phyloP scores from a whole-genome alignment of 768 basidiomycete species.

The Boletus fagicola region DNA sequence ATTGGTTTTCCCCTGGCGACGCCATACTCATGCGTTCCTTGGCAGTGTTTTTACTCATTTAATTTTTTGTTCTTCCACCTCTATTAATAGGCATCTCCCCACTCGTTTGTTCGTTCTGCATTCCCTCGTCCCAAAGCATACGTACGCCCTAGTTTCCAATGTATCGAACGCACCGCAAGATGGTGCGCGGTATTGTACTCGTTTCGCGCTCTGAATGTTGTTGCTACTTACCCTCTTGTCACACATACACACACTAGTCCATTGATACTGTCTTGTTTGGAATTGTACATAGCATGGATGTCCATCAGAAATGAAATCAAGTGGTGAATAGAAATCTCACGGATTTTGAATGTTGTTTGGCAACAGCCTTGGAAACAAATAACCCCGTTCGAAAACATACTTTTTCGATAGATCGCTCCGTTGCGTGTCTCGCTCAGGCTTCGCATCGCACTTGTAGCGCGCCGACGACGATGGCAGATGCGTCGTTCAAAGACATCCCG shows the following conservation, averaged over 20 bases:
- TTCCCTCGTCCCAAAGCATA: conserved; percentile 1
- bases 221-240: conserved; percentile 15
- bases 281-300: conserved; percentile 14
- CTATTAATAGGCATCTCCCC: conserved; percentile 12
- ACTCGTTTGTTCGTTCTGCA: conserved; percentile 9
- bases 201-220: not conserved
- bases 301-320: conserved; percentile 5
- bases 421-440: not conserved
- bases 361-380: conserved; percentile 21
- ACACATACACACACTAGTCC: conserved; percentile 12
- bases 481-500: conserved; percentile 88
- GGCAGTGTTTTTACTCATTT: conserved; percentile 15
- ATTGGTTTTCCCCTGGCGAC: not conserved
- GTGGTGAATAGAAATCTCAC: conserved; percentile 6
- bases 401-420: not conserved
- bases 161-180: conserved; percentile 1
- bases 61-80: not conserved
- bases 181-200: conserved; percentile 5
- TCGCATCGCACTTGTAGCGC: not conserved
- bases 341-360: conserved; percentile 26
- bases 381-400: conserved; percentile 1
- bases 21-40: not conserved
- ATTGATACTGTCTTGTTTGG: conserved; percentile 12
- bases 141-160: conserved; percentile 1
- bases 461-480: conserved; percentile 52